Evolutionary conservation across 148 eudicot genomes (phyloP).

Genomic region (Cornus kousa): DNA sequence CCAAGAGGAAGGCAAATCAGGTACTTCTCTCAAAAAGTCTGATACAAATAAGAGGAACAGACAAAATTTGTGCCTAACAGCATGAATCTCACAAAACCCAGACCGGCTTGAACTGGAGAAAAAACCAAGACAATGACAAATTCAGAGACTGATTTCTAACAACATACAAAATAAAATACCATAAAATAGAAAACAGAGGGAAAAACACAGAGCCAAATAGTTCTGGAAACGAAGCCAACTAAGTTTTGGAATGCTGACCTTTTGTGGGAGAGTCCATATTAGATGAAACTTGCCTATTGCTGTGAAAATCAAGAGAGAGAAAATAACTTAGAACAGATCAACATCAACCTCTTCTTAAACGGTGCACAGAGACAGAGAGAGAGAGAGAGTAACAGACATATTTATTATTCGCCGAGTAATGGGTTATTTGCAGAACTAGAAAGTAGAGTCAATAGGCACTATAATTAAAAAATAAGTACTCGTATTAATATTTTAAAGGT

Average conservation of each 20-base stretch:
- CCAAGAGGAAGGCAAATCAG: not conserved
- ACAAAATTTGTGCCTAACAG: not conserved
- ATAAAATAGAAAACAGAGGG: not conserved
- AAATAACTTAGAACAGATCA: not conserved
- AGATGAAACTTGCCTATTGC: not conserved
- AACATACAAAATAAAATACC: not conserved
- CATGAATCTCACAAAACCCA: conserved; percentile 4
- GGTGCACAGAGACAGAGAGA: not conserved
- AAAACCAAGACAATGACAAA: conserved; percentile 8
- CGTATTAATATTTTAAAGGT: no score
- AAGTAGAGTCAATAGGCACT: no score
- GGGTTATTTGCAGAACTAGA: not conserved
- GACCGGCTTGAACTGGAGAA: conserved; percentile 5
- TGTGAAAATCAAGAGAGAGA: not conserved
- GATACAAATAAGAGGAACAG: not conserved
- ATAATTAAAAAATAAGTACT: no score
- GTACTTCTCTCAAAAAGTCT: not conserved
- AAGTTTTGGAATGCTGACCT: not conserved
- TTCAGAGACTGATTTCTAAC: not conserved
- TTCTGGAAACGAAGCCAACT: not conserved
- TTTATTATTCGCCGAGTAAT: not conserved
- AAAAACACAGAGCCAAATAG: not conserved
- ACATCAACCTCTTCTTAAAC: not conserved
- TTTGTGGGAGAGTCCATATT: not conserved
- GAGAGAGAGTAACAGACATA: not conserved